Conservation (phyloP, 202 grass and related monocot genomes). For the Setaria viridis region DNA sequence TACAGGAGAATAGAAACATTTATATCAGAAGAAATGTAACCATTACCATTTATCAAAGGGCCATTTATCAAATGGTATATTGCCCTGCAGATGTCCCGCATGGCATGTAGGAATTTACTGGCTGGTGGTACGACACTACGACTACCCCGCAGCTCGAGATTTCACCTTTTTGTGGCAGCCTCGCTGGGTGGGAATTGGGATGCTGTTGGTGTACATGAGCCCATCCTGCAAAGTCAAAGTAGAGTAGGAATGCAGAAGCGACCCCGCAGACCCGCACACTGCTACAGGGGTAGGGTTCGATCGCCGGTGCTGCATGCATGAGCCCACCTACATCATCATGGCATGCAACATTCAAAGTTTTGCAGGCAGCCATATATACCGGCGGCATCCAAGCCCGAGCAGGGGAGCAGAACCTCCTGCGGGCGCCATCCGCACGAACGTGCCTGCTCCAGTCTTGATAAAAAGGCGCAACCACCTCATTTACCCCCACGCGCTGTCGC, state of each 20-base stretch:
- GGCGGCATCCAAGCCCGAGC: not conserved
- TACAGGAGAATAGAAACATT: too few relatives aligned
- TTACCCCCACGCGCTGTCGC: not conserved
- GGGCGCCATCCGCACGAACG: not conserved
- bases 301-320: not conserved
- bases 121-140: not conserved
- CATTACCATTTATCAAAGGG: too few relatives aligned
- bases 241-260: not conserved
- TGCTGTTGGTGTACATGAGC: not conserved
- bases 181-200: not conserved
- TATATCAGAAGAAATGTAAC: too few relatives aligned
- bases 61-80: too few relatives aligned
- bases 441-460: not conserved
- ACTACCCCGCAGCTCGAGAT: not conserved
- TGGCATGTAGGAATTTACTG: not conserved
- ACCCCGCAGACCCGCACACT: not conserved
- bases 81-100: too few relatives aligned
- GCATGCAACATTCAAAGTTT: not conserved
- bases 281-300: not conserved
- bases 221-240: not conserved
- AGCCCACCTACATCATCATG: not conserved
- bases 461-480: constrained; percentile 3
- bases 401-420: not conserved
- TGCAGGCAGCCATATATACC: not conserved
- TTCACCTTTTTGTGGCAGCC: not conserved